Evolutionary conservation across 78 protist genomes (phyloP).

Genomic region (Dictyostelium purpureum): DNA sequence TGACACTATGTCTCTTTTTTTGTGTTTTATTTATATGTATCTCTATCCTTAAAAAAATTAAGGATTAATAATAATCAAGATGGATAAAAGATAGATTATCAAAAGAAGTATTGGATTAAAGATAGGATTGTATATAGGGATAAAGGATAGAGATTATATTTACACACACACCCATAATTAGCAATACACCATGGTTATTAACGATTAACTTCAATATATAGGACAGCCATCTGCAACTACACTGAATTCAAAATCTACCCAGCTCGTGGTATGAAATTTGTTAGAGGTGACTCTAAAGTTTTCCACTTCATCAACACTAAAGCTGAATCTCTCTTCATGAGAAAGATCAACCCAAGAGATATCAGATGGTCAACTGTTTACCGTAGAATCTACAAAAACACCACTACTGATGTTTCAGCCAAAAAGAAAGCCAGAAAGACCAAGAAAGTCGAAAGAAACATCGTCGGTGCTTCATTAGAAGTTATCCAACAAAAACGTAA

Average conservation of each 20-base stretch:
- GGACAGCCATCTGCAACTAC: slow-evolving; percentile 71
- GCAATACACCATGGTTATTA: too few species aligned
- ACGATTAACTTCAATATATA: neutral
- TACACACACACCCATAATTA: neutral
- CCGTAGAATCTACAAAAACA: slow-evolving; percentile 84
- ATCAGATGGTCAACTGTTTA: slow-evolving; percentile 85
- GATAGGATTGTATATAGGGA: neutral
- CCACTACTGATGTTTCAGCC: slow-evolving; percentile 43
- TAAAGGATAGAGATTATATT: neutral
- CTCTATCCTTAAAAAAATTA: neutral
- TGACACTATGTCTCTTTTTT: neutral
- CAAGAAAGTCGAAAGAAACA: slow-evolving; percentile 79
- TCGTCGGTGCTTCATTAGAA: slow-evolving; percentile 89
- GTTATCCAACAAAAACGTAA: slow-evolving; percentile 82
- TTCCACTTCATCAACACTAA: slow-evolving; percentile 86
- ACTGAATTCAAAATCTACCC: slow-evolving; percentile 84
- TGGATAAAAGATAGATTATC: neutral
- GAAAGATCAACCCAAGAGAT: slow-evolving; percentile 90
- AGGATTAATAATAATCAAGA: neutral
- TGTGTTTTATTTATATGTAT: too few species aligned
- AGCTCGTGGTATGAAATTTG: slow-evolving; percentile 61
- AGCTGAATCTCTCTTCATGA: slow-evolving; percentile 80
- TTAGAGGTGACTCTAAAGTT: slow-evolving; percentile 49
- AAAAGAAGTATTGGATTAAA: neutral
- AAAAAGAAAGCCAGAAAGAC: slow-evolving; percentile 78